Evolutionary conservation across 2,329 filamentous ascomycete species (phyloP).

Genomic region (Aureobasidium sp.): DNA sequence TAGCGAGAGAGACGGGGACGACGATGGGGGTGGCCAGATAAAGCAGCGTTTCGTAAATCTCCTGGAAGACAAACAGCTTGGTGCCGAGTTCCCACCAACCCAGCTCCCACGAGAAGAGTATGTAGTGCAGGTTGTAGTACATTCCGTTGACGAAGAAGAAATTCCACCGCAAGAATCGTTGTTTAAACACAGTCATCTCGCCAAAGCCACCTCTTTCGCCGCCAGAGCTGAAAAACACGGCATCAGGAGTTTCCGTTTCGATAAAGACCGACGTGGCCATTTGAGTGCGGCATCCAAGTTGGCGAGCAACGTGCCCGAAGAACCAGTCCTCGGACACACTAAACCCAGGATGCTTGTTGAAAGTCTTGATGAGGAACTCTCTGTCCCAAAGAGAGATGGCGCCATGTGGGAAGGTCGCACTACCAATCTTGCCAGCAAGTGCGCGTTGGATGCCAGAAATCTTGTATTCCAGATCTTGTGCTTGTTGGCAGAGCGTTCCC

Average conservation of each 20-base stretch:
- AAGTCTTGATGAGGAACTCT: slow-evolving; percentile 36
- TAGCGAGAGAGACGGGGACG: slow-evolving; percentile 37
- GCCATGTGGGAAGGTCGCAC: slow-evolving; percentile 43
- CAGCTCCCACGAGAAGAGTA: slow-evolving; percentile 40
- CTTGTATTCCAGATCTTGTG: slow-evolving; percentile 46
- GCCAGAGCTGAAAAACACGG: slow-evolving; percentile 34
- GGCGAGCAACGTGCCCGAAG: slow-evolving; percentile 40
- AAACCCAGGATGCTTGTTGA: slow-evolving; percentile 42
- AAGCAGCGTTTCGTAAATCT: slow-evolving; percentile 40
- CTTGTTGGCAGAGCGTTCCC: slow-evolving; percentile 24
- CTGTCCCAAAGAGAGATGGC: slow-evolving; percentile 43
- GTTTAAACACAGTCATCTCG: slow-evolving; percentile 44
- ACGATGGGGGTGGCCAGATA: slow-evolving; percentile 39
- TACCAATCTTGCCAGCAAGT: slow-evolving; percentile 38
- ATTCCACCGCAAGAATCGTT: slow-evolving; percentile 44
- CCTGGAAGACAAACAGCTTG: slow-evolving; percentile 31
- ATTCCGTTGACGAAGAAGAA: slow-evolving; percentile 45
- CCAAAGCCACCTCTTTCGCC: slow-evolving; percentile 40
- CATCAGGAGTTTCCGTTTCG: slow-evolving; percentile 41
- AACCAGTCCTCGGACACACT: slow-evolving; percentile 46
- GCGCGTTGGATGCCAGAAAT: slow-evolving; percentile 38
- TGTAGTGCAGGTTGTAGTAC: slow-evolving; percentile 40
- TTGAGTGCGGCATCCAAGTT: slow-evolving; percentile 37
- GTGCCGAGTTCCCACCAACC: slow-evolving; percentile 41
- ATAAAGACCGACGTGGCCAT: slow-evolving; percentile 45